Base-by-base conservation (phyloP, 1,139 yeast species). In the Hansenula lynferdii region DNA sequence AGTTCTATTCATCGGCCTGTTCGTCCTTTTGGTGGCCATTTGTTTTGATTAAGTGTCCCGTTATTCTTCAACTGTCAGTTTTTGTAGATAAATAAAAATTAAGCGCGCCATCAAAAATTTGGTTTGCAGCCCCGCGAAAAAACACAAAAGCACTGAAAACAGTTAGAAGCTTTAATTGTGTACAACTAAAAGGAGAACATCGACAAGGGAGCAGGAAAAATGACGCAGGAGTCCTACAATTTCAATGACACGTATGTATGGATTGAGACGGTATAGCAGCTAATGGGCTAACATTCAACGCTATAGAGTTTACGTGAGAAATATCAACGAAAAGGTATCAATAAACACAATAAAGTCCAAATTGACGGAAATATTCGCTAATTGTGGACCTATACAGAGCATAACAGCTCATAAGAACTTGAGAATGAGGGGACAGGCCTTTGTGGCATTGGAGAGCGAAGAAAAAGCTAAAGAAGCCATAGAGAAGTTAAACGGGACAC, bases 341-440 rank as follows among this genome's bases (percentile, higher is more conserved):
- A 51, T 74, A 5, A 68, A 69, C 28, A 71, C 71, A 17, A 61
- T 86, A 24, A 75, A 72, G 43, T 48, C 54, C 2, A 67, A 65
- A 12, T 65, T 86, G 7, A 45, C 49, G 5, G 53, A 58, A 3
- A 45, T 68, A 3, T 80, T 81, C 34, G 53, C 57, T 4, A 55
- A 65, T 14, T 77, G 67, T 55, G 83, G 85, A 0, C 56, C 62
- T 0, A 66, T 84, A 1, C 47, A 70, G 11, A 76, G 74, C 31
- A 62, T 87, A 8, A 68, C 77, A 1, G 78, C 89, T 1, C 80
- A 78, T 45, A 72, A 72, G 46, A 81, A 79, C 51, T 53, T 85
- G 21, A 71, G 69, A 42, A 69, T 85, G 72, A 70, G 80, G 41
- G 96, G 96, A 3, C 97, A 89, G 59, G 96, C 96, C 2, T 92